phyloP scores from a whole-genome alignment of 805 yeast genomes.

The Saccharomycopsis lassenensis region DNA sequence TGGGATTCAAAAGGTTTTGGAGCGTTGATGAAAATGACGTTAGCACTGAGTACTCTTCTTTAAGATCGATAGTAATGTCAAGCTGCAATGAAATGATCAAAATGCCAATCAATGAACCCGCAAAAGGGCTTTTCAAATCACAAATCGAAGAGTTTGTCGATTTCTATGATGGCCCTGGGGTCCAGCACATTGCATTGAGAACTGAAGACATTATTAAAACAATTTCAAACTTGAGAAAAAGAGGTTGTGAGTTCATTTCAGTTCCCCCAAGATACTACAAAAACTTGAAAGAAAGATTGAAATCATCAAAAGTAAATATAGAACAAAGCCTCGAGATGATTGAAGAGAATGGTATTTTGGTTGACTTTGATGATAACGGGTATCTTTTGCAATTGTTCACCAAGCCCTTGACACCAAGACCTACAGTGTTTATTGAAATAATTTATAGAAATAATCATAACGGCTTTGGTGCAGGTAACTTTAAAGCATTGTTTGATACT shows the following conservation, averaged over 20 bases:
- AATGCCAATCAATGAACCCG: conserved; percentile 84
- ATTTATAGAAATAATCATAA: conserved; percentile 71
- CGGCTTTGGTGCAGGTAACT: conserved; percentile 87
- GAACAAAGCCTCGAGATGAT: conserved; percentile 43
- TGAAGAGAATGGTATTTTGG: conserved; percentile 44
- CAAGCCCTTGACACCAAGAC: conserved; percentile 64
- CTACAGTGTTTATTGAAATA: conserved; percentile 72
- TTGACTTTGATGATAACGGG: conserved; percentile 71
- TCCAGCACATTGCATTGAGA: conserved; percentile 69
- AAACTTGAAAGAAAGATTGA: conserved; percentile 35
- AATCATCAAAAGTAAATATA: conserved; percentile 32
- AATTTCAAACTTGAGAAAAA: conserved; percentile 38
- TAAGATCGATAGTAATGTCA: conserved; percentile 69
- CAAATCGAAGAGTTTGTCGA: conserved; percentile 78
- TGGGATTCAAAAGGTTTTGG: conserved; percentile 76
- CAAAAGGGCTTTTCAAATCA: conserved; percentile 49
- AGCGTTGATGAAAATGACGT: conserved; percentile 73
- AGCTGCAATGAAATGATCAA: conserved; percentile 49
- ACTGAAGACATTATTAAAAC: conserved; percentile 52
- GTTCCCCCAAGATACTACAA: conserved; percentile 51
- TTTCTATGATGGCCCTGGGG: conserved; percentile 70
- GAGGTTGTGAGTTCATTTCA: conserved; percentile 62
- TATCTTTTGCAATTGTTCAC: conserved; percentile 75
- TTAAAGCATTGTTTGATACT: conserved; percentile 69
- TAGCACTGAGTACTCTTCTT: conserved; percentile 58